A percentile compares a stretch with the other conserved stretches of the same genome.
Conservation (phyloP, 2,329 filamentous ascomycete species). For the Colletotrichum sp. region DNA sequence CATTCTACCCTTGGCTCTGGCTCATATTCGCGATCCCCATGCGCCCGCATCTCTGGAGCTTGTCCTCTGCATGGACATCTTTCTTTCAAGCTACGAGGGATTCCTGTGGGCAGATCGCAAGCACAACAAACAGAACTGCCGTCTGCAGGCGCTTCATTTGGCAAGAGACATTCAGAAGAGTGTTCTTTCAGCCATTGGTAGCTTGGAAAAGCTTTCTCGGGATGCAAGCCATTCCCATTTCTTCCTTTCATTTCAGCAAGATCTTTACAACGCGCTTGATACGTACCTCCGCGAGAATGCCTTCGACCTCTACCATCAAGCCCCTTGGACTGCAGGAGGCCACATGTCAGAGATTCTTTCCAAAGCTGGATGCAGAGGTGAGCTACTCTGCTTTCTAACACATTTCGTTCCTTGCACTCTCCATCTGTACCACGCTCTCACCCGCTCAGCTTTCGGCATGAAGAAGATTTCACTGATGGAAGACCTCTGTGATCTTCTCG, state of each 20-base stretch:
- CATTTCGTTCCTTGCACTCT: too few species aligned
- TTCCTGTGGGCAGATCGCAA: background rate
- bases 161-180: background rate
- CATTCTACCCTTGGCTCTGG: background rate
- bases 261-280: background rate
- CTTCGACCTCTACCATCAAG: background rate
- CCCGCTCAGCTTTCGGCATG: too few species aligned
- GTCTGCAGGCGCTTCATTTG: background rate
- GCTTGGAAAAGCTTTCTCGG: background rate
- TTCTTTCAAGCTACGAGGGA: background rate
- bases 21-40: fast-evolving
- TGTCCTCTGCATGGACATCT: background rate
- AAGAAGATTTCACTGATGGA: too few species aligned
- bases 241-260: background rate
- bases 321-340: background rate
- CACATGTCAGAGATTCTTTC: fast-evolving
- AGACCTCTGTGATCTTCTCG: too few species aligned
- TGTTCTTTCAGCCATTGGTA: fast-evolving
- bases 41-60: background rate
- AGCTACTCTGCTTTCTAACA: too few species aligned
- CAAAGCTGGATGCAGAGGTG: fast-evolving
- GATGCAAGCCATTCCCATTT: too few species aligned
- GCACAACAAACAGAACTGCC: background rate
- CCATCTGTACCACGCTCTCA: too few species aligned
- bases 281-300: background rate